These are phyloP conservation scores for Penstemon newberryi DNA, from an alignment of 257 asterid genomes.

Conservation along the genomic window DNA sequence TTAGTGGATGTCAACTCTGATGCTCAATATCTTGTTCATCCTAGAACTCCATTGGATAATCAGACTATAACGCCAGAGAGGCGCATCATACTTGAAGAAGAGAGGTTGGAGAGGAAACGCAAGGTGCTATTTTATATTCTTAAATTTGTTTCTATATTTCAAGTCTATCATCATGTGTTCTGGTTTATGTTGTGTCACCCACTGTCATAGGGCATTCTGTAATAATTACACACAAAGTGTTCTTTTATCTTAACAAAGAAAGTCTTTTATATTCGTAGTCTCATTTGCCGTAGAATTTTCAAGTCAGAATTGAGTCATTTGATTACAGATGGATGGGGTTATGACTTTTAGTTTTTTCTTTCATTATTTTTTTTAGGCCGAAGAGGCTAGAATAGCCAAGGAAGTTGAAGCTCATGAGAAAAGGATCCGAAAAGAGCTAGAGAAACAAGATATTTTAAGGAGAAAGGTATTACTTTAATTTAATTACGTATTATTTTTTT, in stretches of 20 bases:
- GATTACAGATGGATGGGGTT: constrained; percentile 16
- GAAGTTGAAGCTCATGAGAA: constrained; percentile 89
- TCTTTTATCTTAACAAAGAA: background rate
- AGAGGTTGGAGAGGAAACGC: constrained; percentile 76
- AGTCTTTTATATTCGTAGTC: background rate
- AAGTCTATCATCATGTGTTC: constrained; percentile 6
- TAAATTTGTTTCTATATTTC: background rate
- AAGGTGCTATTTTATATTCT: constrained; percentile 50
- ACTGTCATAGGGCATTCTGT: background rate
- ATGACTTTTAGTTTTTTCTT: constrained; percentile 6
- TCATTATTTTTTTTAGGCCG: constrained; percentile 47
- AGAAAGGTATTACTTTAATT: constrained; percentile 55
- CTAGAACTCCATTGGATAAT: constrained; percentile 42
- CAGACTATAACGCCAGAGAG: constrained; percentile 53
- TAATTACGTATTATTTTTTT: constrained; percentile 14
- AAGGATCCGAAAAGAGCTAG: constrained; percentile 80
- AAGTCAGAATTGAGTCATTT: constrained; percentile 19
- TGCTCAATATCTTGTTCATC: constrained; percentile 45
- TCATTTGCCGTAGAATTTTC: background rate
- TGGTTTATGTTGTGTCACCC: background rate
- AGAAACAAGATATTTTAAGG: constrained; percentile 74
- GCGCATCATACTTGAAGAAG: constrained; percentile 51
- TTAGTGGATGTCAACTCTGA: constrained; percentile 40
- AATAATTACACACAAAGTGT: background rate
- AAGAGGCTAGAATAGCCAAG: constrained; percentile 80